A percentile compares a stretch with the other conserved stretches of the same genome.
Evolutionary conservation across 192 early-diverging fungal genomes (phyloP).

Genomic region (Mortierella hygrophila): DNA sequence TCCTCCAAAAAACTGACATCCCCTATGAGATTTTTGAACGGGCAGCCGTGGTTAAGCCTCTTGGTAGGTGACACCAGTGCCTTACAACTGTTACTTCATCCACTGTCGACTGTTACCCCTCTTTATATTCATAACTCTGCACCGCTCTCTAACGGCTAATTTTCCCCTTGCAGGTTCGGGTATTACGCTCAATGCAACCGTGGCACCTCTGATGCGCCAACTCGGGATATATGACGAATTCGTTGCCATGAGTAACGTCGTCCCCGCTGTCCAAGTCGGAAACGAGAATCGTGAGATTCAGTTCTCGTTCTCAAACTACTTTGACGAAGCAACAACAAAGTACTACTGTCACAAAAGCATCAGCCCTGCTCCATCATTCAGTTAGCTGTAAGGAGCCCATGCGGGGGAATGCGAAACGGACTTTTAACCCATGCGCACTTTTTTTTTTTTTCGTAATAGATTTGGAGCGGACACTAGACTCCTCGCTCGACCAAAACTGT

Average conservation of each 20-base stretch:
- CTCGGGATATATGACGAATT: slow-evolving; percentile 21
- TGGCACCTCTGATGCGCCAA: slow-evolving; percentile 14
- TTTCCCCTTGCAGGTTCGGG: not conserved
- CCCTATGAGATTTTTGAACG: not conserved
- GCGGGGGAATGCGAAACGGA: not conserved
- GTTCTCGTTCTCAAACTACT: not conserved
- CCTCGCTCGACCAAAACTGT: slow-evolving; percentile 15
- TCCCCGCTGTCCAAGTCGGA: not conserved
- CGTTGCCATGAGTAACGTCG: not conserved
- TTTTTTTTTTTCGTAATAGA: not conserved
- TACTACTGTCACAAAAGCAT: not conserved
- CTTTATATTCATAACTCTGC: not conserved
- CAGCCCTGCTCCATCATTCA: too few relatives aligned
- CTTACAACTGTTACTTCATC: not conserved
- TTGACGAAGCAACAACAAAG: not conserved
- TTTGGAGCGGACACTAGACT: not conserved
- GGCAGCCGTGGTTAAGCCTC: not conserved
- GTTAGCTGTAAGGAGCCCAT: too few relatives aligned
- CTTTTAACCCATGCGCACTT: too few relatives aligned
- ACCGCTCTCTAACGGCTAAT: not conserved
- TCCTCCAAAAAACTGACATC: not conserved
- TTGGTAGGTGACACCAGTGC: not conserved
- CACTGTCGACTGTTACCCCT: too few relatives aligned
- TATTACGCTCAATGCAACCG: not conserved
- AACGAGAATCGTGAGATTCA: not conserved